Conservation (phyloP, 1,139 yeast genomes). For the Sugiyamaella grinbergsii region DNA sequence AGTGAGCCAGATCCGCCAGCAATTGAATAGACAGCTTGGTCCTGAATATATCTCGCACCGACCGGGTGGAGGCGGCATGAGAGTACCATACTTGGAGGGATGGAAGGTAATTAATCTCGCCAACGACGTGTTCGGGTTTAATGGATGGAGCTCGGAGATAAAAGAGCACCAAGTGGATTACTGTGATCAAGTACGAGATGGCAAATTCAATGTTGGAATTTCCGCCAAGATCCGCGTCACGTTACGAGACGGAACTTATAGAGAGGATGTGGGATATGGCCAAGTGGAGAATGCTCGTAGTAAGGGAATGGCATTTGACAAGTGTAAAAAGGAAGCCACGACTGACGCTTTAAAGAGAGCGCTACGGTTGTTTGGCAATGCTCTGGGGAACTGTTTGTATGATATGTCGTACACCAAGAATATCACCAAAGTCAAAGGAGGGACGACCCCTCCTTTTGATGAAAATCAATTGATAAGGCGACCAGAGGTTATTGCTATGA, state of each 20-base stretch:
- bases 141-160: constrained; percentile 66
- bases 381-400: constrained; percentile 74
- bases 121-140: constrained; percentile 63
- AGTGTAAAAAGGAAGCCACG: constrained; percentile 73
- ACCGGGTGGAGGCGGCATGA: constrained; percentile 55
- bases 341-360: constrained; percentile 80
- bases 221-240: constrained; percentile 71
- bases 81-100: constrained; percentile 49
- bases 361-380: constrained; percentile 74
- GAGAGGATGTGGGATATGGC: constrained; percentile 80
- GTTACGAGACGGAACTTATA: constrained; percentile 68
- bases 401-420: constrained; percentile 58
- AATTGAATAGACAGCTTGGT: constrained; percentile 53
- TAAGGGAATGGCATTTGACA: constrained; percentile 71
- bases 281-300: constrained; percentile 63
- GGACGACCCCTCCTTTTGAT: constrained; percentile 22
- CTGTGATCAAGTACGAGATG: constrained; percentile 36
- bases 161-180: constrained; percentile 42
- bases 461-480: constrained; percentile 28
- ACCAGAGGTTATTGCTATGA: constrained; percentile 25
- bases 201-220: constrained; percentile 58
- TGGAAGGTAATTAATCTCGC: constrained; percentile 55
- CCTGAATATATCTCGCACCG: constrained; percentile 87
- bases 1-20: constrained; percentile 29
- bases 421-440: constrained; percentile 49